Percentiles rank a stretch among this genome's conserved stretches.
Evolutionary conservation across 2,329 filamentous ascomycete genomes (phyloP).

Genomic region (Neofusicoccum cordaticola): DNA sequence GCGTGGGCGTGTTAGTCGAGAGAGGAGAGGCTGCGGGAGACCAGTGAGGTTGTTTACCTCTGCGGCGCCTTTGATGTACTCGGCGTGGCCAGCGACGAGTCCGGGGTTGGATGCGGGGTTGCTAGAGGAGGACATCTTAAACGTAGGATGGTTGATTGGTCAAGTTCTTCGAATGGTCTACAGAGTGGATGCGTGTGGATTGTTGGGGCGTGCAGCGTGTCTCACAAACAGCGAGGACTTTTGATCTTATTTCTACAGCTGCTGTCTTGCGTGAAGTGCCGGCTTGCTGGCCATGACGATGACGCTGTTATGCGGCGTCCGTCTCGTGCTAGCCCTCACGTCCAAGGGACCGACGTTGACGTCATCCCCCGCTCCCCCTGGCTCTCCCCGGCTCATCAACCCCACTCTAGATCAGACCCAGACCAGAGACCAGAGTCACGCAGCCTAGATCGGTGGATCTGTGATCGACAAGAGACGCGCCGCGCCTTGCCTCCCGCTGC

Average conservation of each 20-base stretch:
- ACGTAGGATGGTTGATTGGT: no score
- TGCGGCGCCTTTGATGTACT: slow-evolving; percentile 67
- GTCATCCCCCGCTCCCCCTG: background rate
- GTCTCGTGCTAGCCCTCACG: background rate
- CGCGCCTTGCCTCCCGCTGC: background rate
- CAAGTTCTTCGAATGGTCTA: background rate
- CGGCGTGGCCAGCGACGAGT: slow-evolving; percentile 62
- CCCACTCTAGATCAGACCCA: background rate
- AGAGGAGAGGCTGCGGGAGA: background rate
- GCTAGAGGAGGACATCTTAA: background rate
- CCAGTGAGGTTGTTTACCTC: slow-evolving; percentile 47
- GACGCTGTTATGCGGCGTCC: background rate
- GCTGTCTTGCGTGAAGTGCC: no score
- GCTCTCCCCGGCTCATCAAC: background rate
- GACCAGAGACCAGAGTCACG: no score
- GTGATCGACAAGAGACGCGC: background rate
- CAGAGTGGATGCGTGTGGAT: background rate
- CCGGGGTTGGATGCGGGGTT: slow-evolving; percentile 30
- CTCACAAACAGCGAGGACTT: no score
- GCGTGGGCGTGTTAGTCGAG: background rate
- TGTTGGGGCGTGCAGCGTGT: background rate
- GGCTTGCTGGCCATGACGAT: background rate
- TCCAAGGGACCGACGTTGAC: background rate
- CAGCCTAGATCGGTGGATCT: background rate
- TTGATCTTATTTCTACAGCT: no score